A percentile compares a stretch with the other conserved stretches of the same genome.
These are phyloP conservation scores for Xylariaceae sp. DNA, from an alignment of 2,329 filamentous ascomycete genomes.

Conservation along the genomic window DNA sequence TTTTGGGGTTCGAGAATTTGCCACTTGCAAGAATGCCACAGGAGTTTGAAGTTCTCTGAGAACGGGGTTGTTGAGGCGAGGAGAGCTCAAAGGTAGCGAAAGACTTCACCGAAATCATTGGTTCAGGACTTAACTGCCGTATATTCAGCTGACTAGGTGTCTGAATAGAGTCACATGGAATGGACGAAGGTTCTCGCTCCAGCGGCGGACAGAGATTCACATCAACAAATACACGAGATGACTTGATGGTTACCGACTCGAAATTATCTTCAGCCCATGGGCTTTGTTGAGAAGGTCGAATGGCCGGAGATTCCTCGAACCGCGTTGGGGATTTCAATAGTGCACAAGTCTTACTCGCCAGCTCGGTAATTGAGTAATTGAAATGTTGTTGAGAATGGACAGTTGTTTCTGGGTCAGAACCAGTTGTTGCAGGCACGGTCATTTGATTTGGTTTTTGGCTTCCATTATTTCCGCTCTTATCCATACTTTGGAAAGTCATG, in stretches of 20 bases:
- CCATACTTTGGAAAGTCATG: too few relatives aligned
- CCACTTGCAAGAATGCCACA: slow-evolving; percentile 22
- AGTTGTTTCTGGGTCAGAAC: too few relatives aligned
- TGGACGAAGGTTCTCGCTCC: not conserved
- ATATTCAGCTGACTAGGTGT: slow-evolving; percentile 27
- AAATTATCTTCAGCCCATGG: slow-evolving; percentile 24
- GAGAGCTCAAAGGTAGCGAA: slow-evolving; percentile 52
- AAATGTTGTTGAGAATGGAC: too few relatives aligned
- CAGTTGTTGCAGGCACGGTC: too few relatives aligned
- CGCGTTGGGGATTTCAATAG: slow-evolving; percentile 11
- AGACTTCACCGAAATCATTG: slow-evolving; percentile 46
- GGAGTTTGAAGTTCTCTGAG: slow-evolving; percentile 8
- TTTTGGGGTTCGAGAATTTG: slow-evolving; percentile 14
- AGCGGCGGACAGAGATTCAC: not conserved
- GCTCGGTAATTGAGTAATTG: too few relatives aligned
- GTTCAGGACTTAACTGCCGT: slow-evolving; percentile 41
- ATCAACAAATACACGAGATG: not conserved
- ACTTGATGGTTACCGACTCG: slow-evolving; percentile 1
- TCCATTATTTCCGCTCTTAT: too few relatives aligned
- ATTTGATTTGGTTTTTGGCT: too few relatives aligned
- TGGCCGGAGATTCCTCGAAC: slow-evolving; percentile 7
- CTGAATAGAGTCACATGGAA: slow-evolving; percentile 4
- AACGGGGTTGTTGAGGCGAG: slow-evolving; percentile 38
- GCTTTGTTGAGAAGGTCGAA: slow-evolving; percentile 28
- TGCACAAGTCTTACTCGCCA: too few relatives aligned